Conservation (phyloP, 257 asterid genomes). For the Paraleonurus japonicus region DNA sequence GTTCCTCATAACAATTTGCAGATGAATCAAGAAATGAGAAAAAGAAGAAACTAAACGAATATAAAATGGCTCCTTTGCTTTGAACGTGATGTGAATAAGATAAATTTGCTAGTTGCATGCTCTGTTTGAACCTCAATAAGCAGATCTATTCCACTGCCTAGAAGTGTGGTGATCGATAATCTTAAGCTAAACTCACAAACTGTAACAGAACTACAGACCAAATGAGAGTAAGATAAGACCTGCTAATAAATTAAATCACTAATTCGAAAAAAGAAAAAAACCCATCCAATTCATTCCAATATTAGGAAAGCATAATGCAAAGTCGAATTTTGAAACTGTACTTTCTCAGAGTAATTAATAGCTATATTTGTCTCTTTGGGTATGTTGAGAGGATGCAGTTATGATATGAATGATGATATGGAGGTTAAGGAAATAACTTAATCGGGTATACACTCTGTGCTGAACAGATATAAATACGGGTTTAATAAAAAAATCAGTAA, state of each 20-base stretch:
- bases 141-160: background rate
- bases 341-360: background rate
- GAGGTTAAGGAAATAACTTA: background rate
- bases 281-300: background rate
- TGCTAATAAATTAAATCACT: background rate
- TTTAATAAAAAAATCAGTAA: background rate
- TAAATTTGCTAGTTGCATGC: background rate
- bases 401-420: background rate
- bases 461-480: background rate
- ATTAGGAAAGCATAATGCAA: background rate
- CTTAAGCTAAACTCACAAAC: background rate
- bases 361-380: background rate
- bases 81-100: background rate
- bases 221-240: background rate
- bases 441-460: background rate
- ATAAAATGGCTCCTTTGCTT: background rate
- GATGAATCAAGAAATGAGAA: background rate
- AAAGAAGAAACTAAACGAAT: background rate
- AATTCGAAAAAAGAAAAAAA: background rate
- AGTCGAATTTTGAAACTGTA: background rate
- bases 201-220: background rate
- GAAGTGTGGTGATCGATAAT: background rate
- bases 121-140: background rate
- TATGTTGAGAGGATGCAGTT: slow-evolving; percentile 9
- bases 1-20: background rate